Percentiles rank a stretch among this genome's conserved stretches.
Evolutionary conservation across 106 monocot species (phyloP).

Genomic region (Dactylorhiza incarnata): DNA sequence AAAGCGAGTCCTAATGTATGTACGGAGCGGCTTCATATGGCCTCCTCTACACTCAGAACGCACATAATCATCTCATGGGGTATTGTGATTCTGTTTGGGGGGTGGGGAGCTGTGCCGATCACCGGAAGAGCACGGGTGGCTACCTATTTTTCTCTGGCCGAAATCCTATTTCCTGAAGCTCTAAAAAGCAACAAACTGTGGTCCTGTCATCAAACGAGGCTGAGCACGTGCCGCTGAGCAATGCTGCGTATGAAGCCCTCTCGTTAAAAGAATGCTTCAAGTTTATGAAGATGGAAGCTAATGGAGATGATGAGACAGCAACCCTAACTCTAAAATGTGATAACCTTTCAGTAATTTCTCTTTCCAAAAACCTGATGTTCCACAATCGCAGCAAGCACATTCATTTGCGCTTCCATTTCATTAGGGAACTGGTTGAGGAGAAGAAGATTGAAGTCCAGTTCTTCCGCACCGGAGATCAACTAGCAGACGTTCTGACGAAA

Average conservation of each 20-base stretch:
- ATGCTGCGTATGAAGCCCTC: background rate
- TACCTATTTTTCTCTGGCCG: background rate
- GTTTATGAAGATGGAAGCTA: background rate
- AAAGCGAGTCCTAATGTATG: no score
- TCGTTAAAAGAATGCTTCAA: background rate
- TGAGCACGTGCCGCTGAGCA: background rate
- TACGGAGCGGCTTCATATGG: no score
- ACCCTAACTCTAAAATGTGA: background rate
- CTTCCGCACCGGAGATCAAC: background rate
- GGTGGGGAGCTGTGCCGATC: no score
- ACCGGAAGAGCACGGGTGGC: no score
- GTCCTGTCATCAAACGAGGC: background rate
- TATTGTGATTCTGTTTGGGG: no score
- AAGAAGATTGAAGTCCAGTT: background rate
- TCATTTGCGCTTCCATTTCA: no score
- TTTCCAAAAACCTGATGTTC: background rate
- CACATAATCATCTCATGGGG: no score
- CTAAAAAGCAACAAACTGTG: background rate
- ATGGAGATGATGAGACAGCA: background rate
- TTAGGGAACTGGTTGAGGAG: background rate
- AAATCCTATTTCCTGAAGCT: background rate
- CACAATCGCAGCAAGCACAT: background rate
- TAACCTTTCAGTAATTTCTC: background rate
- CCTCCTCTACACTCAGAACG: no score
- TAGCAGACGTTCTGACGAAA: background rate